These are phyloP conservation scores for Scytalidium sp. DNA, from an alignment of 2,329 filamentous ascomycete genomes.

Conservation along the genomic window DNA sequence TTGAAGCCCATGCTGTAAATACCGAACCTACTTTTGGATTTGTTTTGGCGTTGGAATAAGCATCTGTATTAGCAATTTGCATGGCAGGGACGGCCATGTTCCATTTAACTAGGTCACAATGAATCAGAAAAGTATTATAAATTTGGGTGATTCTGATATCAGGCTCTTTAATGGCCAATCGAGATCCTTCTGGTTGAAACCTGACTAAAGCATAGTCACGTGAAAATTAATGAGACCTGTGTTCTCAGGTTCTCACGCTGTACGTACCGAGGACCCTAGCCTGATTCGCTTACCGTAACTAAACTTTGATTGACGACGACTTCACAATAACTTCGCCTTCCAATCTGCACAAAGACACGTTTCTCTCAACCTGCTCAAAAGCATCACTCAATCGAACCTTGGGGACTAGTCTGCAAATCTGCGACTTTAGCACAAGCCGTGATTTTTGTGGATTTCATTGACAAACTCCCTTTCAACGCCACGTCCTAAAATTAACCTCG, in stretches of 20 bases:
- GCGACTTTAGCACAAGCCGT: neutral
- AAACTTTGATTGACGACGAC: neutral
- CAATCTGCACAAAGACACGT: neutral
- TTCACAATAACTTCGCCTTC: neutral
- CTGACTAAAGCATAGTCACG: too few relatives aligned
- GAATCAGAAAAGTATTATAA: too few relatives aligned
- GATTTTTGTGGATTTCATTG: neutral
- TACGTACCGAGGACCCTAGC: neutral
- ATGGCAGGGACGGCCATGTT: too few relatives aligned
- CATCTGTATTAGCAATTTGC: neutral
- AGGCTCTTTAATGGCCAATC: too few relatives aligned
- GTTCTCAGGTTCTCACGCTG: too few relatives aligned
- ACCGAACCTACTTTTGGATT: neutral
- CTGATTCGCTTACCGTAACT: neutral
- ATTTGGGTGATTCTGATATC: too few relatives aligned
- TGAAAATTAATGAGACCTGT: too few relatives aligned
- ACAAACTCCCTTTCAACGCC: neutral
- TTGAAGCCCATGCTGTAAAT: slow-evolving; percentile 71
- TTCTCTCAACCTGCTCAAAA: neutral
- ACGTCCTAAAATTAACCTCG: neutral
- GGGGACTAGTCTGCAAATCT: neutral
- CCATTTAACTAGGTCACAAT: too few relatives aligned
- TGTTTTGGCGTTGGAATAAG: neutral
- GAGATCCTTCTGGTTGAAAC: too few relatives aligned
- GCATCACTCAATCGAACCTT: neutral